phyloP scores from a whole-genome alignment of 176 grass and related monocot genomes.

The Eleusine indica region DNA sequence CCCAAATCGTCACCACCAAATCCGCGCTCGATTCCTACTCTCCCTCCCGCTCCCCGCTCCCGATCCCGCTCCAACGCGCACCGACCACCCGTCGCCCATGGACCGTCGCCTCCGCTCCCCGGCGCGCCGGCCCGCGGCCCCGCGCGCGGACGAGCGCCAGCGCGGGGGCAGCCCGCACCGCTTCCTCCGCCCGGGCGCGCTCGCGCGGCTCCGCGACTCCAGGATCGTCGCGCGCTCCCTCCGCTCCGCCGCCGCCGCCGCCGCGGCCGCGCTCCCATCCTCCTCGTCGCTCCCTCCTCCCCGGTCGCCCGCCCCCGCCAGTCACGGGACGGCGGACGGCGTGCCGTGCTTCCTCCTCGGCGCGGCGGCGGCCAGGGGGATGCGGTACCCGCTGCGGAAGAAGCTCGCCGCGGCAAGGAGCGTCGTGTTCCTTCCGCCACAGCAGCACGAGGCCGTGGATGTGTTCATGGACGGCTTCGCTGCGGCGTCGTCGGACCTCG shows the following conservation, averaged over 20 bases:
- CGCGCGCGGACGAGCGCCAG: slow-evolving; percentile 44
- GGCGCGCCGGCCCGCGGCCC: slow-evolving; percentile 30
- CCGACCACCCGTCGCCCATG: slow-evolving; percentile 16
- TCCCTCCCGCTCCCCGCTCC: background rate
- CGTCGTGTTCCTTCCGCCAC: slow-evolving; percentile 58
- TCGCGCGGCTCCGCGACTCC: slow-evolving; percentile 77
- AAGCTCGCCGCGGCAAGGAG: slow-evolving; percentile 62
- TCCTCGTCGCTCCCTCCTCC: slow-evolving; percentile 7
- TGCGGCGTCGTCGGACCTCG: background rate
- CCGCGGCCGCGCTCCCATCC: background rate
- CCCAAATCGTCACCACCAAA: background rate
- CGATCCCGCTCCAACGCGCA: background rate
- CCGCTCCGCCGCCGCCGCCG: slow-evolving; percentile 38
- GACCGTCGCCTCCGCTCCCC: slow-evolving; percentile 47
- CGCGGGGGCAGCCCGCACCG: slow-evolving; percentile 44
- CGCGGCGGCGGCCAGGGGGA: background rate
- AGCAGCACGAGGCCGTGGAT: slow-evolving; percentile 18
- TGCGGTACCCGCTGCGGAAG: slow-evolving; percentile 70
- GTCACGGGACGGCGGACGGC: background rate
- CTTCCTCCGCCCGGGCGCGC: slow-evolving; percentile 78
- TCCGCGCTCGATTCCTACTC: background rate
- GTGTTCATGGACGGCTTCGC: background rate
- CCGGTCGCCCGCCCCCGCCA: background rate
- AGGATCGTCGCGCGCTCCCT: slow-evolving; percentile 69
- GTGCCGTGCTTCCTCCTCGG: slow-evolving; percentile 53